phyloP scores from a whole-genome alignment of 345 rosid species.

The Lenwebbia sp. region DNA sequence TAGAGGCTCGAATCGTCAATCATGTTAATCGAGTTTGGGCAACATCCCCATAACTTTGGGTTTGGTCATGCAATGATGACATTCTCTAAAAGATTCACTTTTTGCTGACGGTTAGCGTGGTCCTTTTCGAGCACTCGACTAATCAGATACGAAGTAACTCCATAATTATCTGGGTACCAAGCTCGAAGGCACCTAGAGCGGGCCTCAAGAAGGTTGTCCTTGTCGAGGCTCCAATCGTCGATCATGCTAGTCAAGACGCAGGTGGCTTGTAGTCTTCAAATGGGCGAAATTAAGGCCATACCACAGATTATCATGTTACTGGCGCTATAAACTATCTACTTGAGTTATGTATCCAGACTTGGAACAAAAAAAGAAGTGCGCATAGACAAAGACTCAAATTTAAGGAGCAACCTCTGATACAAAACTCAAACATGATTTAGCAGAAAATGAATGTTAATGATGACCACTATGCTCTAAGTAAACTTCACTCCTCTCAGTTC shows the following conservation, averaged over 20 bases:
- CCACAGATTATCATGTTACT: background rate
- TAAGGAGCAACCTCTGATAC: background rate
- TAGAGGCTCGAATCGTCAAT: background rate
- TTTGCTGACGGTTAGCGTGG: background rate
- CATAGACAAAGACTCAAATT: background rate
- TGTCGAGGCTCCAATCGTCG: background rate
- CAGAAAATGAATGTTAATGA: background rate
- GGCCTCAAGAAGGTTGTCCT: background rate
- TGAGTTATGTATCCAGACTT: background rate
- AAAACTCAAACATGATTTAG: background rate
- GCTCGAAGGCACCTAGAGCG: background rate
- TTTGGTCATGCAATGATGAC: no score
- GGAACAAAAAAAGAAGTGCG: background rate
- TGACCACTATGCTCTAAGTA: background rate
- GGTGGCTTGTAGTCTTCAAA: background rate
- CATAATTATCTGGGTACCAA: background rate
- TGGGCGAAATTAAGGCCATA: background rate
- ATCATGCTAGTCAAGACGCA: background rate
- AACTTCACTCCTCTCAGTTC: background rate
- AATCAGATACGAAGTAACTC: background rate
- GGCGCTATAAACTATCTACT: background rate
- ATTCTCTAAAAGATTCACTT: no score
- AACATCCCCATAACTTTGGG: no score
- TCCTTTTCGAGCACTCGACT: background rate
- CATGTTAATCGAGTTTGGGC: background rate